phyloP scores from a whole-genome alignment of 257 asterid species.

The Linaria vulgaris region DNA sequence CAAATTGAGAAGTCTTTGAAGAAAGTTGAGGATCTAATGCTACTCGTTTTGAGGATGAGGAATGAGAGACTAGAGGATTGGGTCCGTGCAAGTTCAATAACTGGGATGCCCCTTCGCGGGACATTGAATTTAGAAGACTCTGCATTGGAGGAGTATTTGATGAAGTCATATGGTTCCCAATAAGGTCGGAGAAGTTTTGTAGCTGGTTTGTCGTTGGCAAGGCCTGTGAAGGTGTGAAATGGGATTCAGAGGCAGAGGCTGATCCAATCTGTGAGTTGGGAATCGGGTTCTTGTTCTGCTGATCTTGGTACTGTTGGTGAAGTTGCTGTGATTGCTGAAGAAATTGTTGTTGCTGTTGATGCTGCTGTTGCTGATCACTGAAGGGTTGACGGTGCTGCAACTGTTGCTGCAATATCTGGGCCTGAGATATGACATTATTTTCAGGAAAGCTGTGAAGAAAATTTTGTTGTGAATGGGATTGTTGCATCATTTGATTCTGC shows the following conservation, averaged over 20 bases:
- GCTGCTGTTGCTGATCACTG: slow-evolving; percentile 39
- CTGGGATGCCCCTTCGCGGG: slow-evolving; percentile 59
- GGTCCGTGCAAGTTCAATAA: slow-evolving; percentile 45
- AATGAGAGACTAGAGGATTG: slow-evolving; percentile 49
- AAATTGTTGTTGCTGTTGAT: slow-evolving; percentile 29
- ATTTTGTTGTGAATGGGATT: slow-evolving; percentile 54
- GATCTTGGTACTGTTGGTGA: slow-evolving; percentile 53
- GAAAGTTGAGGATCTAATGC: slow-evolving; percentile 70
- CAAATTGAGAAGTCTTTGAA: slow-evolving; percentile 55
- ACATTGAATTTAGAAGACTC: slow-evolving; percentile 59
- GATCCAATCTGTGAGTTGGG: slow-evolving; percentile 45
- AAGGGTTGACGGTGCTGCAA: slow-evolving; percentile 37
- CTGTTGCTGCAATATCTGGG: slow-evolving; percentile 77
- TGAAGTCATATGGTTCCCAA: slow-evolving; percentile 53
- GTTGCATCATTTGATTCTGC: slow-evolving; percentile 69
- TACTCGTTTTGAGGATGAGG: slow-evolving; percentile 66
- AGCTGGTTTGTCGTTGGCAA: slow-evolving; percentile 55
- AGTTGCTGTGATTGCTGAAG: slow-evolving; percentile 41
- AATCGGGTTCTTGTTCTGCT: slow-evolving; percentile 40
- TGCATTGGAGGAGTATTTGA: slow-evolving; percentile 57
- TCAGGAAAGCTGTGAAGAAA: slow-evolving; percentile 61
- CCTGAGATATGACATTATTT: slow-evolving; percentile 56
- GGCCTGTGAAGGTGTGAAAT: slow-evolving; percentile 48
- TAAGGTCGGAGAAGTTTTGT: slow-evolving; percentile 56
- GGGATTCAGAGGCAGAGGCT: slow-evolving; percentile 46